Evolutionary conservation across 83 land plant genomes (phyloP).

Genomic region (Thuja plicata): DNA sequence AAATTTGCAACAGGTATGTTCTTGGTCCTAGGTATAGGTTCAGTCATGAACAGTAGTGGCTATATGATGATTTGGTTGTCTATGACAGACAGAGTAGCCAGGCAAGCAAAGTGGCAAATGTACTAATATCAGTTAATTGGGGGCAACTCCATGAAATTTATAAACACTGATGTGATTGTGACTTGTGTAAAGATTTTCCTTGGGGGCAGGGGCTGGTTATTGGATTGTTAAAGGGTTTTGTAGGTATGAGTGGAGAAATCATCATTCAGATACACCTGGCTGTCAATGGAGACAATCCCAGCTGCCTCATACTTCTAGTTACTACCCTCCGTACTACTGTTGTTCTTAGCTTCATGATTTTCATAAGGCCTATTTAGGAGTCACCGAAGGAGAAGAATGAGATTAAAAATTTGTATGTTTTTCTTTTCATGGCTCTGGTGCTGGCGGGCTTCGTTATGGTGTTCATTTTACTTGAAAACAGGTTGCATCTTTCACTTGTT

Average conservation of each 20-base stretch:
- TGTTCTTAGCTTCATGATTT: constrained; percentile 7
- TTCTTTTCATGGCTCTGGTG: constrained; percentile 18
- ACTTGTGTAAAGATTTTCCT: constrained; percentile 30
- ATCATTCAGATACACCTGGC: constrained; percentile 26
- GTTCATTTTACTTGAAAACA: constrained; percentile 21
- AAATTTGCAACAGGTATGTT: no score
- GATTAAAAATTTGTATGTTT: constrained; percentile 15
- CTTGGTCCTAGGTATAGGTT: constrained; percentile 3
- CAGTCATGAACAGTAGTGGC: background rate
- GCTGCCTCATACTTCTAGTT: constrained; percentile 17
- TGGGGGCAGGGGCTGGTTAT: constrained; percentile 27
- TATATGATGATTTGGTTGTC: no score
- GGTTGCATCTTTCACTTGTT: background rate
- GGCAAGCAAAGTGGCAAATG: background rate
- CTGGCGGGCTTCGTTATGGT: constrained; percentile 31
- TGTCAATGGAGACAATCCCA: background rate
- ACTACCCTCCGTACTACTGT: constrained; percentile 19
- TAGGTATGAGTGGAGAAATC: constrained; percentile 39
- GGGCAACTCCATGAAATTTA: constrained; percentile 21
- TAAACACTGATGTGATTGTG: constrained; percentile 32
- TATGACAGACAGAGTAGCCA: no score
- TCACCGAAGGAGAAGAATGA: constrained; percentile 2
- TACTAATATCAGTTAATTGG: background rate
- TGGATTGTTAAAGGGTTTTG: constrained; percentile 34
- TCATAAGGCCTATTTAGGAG: constrained; percentile 13